phyloP scores from a whole-genome alignment of 139 green algal genomes.

The Chlorella sp. region DNA sequence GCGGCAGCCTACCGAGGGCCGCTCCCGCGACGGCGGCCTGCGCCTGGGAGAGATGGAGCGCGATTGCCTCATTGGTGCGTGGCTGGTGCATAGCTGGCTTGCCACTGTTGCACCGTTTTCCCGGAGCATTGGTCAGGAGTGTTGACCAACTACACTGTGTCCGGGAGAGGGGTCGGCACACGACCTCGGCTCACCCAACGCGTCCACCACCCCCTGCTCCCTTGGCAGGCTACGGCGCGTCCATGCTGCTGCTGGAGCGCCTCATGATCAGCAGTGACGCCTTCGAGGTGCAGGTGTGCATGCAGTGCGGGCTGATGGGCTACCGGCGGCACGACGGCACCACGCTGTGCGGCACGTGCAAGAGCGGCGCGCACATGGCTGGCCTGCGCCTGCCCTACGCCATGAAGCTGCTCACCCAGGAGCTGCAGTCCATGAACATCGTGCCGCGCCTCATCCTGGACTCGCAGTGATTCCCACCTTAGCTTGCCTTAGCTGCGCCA shows the following conservation, averaged over 20 bases:
- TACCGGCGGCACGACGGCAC: conserved; percentile 78
- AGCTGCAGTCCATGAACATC: conserved; percentile 96
- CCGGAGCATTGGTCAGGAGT: too few relatives aligned
- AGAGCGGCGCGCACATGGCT: conserved; percentile 48
- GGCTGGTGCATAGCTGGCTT: too few relatives aligned
- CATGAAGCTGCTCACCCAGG: conserved; percentile 98
- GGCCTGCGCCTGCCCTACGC: conserved; percentile 94
- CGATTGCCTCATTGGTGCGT: conserved; percentile 93
- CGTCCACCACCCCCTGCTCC: neutral
- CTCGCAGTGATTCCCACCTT: too few relatives aligned
- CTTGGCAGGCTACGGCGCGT: conserved; percentile 77
- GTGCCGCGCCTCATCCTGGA: conserved; percentile 69
- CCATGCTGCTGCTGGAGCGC: conserved; percentile 96
- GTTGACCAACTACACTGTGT: too few relatives aligned
- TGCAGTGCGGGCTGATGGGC: conserved; percentile 91
- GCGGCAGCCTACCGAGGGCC: conserved; percentile 96
- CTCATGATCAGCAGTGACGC: conserved; percentile 97
- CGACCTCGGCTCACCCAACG: too few relatives aligned
- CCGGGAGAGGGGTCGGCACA: too few relatives aligned
- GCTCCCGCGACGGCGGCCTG: conserved; percentile 91
- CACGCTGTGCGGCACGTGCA: too few relatives aligned
- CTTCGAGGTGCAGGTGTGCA: conserved; percentile 97
- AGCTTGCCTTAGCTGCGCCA: too few relatives aligned
- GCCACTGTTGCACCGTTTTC: neutral
- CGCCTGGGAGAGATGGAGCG: conserved; percentile 98